These are phyloP conservation scores for Aspergillus sp. DNA, from an alignment of 2,329 filamentous ascomycete genomes.

Conservation along the genomic window DNA sequence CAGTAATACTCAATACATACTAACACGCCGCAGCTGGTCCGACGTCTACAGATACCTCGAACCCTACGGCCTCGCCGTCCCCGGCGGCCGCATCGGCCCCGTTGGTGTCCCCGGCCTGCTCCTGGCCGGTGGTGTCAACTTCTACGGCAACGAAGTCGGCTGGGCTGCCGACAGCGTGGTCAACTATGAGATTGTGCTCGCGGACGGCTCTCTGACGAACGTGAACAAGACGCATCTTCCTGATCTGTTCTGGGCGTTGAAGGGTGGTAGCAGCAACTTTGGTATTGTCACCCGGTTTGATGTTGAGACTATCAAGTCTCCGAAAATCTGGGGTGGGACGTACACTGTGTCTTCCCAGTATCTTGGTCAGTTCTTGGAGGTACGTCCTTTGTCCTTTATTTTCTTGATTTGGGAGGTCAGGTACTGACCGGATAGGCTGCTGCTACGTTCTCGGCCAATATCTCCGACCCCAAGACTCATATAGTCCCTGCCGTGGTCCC, in stretches of 20 bases:
- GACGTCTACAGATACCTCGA: slow-evolving; percentile 28
- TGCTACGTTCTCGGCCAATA: slow-evolving; percentile 20
- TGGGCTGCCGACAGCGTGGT: slow-evolving; percentile 23
- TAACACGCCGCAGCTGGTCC: slow-evolving; percentile 18
- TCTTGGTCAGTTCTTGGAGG: slow-evolving; percentile 19
- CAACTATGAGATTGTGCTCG: slow-evolving; percentile 32
- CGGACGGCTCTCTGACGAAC: slow-evolving; percentile 31
- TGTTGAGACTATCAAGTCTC: slow-evolving; percentile 24
- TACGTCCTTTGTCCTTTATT: background rate
- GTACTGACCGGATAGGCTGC: slow-evolving; percentile 14
- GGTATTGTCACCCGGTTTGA: slow-evolving; percentile 39
- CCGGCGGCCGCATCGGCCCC: slow-evolving; percentile 23
- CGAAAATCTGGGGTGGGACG: slow-evolving; percentile 29
- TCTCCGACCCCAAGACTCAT: slow-evolving; percentile 24
- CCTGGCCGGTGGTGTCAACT: slow-evolving; percentile 23
- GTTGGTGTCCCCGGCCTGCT: slow-evolving; percentile 24
- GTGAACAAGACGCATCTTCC: slow-evolving; percentile 23
- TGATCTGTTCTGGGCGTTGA: slow-evolving; percentile 37
- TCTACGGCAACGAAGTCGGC: slow-evolving; percentile 23
- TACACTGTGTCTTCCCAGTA: slow-evolving; percentile 19
- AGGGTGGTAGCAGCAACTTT: slow-evolving; percentile 40
- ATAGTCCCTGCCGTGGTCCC: slow-evolving; percentile 24
- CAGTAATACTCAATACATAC: background rate
- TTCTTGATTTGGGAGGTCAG: background rate
- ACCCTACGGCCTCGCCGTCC: slow-evolving; percentile 13